phyloP scores from a whole-genome alignment of 345 rosid genomes.

The Hirschfeldia incana region DNA sequence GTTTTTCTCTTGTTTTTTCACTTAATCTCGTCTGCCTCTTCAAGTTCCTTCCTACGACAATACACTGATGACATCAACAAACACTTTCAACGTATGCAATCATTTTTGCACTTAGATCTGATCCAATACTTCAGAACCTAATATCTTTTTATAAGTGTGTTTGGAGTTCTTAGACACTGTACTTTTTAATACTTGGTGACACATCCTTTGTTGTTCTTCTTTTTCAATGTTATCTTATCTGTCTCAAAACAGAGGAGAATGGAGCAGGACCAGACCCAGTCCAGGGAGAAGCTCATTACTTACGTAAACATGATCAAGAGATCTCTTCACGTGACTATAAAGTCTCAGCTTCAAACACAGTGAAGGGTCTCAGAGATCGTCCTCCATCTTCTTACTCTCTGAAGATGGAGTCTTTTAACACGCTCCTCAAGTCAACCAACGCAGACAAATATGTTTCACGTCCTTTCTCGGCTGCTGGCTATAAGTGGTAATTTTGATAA shows the following conservation, averaged over 20 bases:
- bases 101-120: background rate
- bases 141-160: background rate
- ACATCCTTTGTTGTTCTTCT: background rate
- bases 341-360: slow-evolving; percentile 8
- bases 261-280: background rate
- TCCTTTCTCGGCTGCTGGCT: slow-evolving; percentile 12
- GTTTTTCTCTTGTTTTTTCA: slow-evolving; percentile 21
- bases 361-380: slow-evolving; percentile 17
- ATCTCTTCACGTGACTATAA: slow-evolving; percentile 10
- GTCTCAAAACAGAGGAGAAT: slow-evolving; percentile 3
- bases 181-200: background rate
- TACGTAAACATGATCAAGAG: background rate
- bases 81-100: slow-evolving; percentile 13
- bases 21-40: slow-evolving; percentile 19
- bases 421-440: background rate
- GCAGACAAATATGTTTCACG: slow-evolving; percentile 15
- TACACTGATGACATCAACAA: slow-evolving; percentile 22
- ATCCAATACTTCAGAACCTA: background rate
- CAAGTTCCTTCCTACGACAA: slow-evolving; percentile 22
- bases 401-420: slow-evolving; percentile 23
- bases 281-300: background rate
- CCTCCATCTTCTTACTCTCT: slow-evolving; percentile 22
- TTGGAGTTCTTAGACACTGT: background rate
- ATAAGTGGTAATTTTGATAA: slow-evolving; percentile 4
- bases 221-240: background rate